Conservation (phyloP, 345 rosid genomes). For the Citrus sp. region DNA sequence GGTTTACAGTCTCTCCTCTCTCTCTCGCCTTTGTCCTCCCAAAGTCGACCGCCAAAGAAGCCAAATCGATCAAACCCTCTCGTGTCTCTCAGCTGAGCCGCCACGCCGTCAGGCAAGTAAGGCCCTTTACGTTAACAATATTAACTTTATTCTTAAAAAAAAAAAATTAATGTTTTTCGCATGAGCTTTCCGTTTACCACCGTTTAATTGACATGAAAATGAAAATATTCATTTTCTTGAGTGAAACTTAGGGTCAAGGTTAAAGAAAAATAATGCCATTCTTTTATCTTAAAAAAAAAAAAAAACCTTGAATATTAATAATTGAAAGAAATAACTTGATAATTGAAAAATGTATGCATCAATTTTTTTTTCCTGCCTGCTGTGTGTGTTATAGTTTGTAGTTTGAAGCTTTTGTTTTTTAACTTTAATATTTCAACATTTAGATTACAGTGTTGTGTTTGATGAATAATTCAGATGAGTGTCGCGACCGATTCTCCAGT, state of each 20-base stretch:
- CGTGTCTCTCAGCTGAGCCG: no score
- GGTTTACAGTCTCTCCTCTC: no score
- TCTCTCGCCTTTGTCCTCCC: no score
- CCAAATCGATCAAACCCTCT: no score
- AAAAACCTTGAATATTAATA: no score
- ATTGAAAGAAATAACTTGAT: not conserved
- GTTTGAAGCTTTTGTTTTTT: not conserved
- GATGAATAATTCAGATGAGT: conserved; percentile 54
- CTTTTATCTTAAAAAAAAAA: no score
- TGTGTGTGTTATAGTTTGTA: not conserved
- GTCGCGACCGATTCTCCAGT: conserved; percentile 71
- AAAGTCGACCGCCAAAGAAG: no score
- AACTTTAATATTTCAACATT: not conserved
- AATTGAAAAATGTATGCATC: not conserved
- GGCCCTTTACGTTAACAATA: not conserved
- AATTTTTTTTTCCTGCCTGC: not conserved
- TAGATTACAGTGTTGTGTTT: not conserved
- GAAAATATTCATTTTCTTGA: not conserved
- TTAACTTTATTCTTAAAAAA: not conserved
- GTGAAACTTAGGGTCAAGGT: not conserved
- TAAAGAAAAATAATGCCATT: no score
- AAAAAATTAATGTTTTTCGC: no score
- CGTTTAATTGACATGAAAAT: not conserved
- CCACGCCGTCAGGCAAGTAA: no score
- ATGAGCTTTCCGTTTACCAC: not conserved